Conservation (phyloP, 306 rosid species). For the Pueraria montana region DNA sequence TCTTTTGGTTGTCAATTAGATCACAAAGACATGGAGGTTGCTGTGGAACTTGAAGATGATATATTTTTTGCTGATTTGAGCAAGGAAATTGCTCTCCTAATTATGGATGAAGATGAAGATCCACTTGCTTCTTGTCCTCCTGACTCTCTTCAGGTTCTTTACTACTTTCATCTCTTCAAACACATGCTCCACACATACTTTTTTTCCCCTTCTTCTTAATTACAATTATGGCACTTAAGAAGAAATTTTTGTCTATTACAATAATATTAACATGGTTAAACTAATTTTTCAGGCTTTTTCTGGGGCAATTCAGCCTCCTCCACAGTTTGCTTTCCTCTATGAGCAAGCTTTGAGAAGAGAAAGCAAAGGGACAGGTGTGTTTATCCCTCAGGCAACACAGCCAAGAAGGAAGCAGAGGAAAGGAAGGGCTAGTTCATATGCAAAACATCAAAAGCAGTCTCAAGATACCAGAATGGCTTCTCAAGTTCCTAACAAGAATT, state of each 20-base stretch:
- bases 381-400: slow-evolving; percentile 79
- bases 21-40: slow-evolving; percentile 62
- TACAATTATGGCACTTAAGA: background rate
- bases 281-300: slow-evolving; percentile 66
- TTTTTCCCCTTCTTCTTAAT: background rate
- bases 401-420: slow-evolving; percentile 80
- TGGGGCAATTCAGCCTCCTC: slow-evolving; percentile 65
- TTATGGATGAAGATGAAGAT: slow-evolving; percentile 93
- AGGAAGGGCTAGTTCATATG: slow-evolving; percentile 65
- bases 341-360: slow-evolving; percentile 68
- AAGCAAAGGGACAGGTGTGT: slow-evolving; percentile 99
- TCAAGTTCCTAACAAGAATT: slow-evolving; percentile 57
- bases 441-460: slow-evolving; percentile 69
- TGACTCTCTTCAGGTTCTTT: slow-evolving; percentile 71
- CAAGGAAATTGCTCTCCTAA: slow-evolving; percentile 86
- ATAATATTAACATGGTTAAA: slow-evolving; percentile 7
- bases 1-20: background rate
- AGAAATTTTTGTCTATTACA: background rate
- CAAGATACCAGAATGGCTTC: slow-evolving; percentile 64
- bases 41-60: slow-evolving; percentile 79
- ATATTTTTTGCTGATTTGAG: slow-evolving; percentile 84
- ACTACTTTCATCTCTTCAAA: slow-evolving; percentile 32
- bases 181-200: background rate
- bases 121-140: slow-evolving; percentile 63
- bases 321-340: slow-evolving; percentile 55